Evolutionary conservation across 2,329 filamentous ascomycete species (phyloP), one percentile per base, ranked within the genome.

Genomic region (Arthrobotrys entomopaga): DNA sequence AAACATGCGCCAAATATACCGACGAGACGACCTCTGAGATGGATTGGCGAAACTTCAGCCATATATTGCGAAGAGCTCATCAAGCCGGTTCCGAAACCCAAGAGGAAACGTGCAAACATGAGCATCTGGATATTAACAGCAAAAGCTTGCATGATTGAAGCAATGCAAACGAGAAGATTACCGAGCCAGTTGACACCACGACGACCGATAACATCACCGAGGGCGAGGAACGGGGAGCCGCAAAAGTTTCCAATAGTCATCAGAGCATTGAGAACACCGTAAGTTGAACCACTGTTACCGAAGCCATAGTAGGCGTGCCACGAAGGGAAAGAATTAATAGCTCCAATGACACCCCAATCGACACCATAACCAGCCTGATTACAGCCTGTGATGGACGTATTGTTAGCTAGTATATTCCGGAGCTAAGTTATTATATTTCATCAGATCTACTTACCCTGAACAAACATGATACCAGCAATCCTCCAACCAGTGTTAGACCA

Each of bases 201-300:
- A 64, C 85, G 83, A 50, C 85, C 85, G 76, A 86, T 83, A 6
- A 85, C 81, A 78, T 86, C 85, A 74, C 84, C 83, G 6, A 86
- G 81, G 5, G 82, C 81, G 60, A 85, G 81, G 54, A 86, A 84
- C 0, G 84, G 85, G 2, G 85, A 83, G 16, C 85, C 84, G 63
- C 81, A 80, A 54, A 85, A 82, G 5, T 79, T 82, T 22, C 83
- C 83, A 43, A 85, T 83, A 10, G 81, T 82, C 84, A 85, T 85
- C 42, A 85, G 78, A 0, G 83, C 83, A 63, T 84, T 85, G 59
- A 85, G 81, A 1, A 83, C 81, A 1, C 82, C 82, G 22, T 81
- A 82, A 13, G 81, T 82, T 15, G 80, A 77, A 8, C 84, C 83
- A 8, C 80, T 79, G 19, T 79, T 82, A 1, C 77, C 81, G 50